Conservation (phyloP, 2,329 filamentous ascomycete species). For the Cladophialophora psammophila region DNA sequence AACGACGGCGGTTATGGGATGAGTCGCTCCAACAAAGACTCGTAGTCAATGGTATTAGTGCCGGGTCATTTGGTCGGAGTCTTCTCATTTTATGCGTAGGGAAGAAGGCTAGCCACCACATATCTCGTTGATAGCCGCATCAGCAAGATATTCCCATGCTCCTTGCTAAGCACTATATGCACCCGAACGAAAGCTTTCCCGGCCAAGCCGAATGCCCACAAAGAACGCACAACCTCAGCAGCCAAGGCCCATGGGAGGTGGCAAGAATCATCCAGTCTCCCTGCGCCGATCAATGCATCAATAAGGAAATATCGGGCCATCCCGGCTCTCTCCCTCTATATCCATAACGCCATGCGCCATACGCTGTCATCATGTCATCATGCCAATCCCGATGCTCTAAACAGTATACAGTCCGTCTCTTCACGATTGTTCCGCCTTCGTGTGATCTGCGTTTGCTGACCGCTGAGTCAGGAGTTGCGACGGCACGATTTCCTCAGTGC, state of each 20-base stretch:
- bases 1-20: slow-evolving; percentile 11
- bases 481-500: slow-evolving; percentile 10
- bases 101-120: neutral
- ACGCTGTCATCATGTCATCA: slow-evolving; percentile 19
- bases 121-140: neutral
- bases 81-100: neutral
- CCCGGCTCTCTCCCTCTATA: neutral
- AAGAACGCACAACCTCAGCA: neutral
- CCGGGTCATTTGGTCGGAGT: neutral
- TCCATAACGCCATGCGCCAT: slow-evolving; percentile 23
- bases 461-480: neutral
- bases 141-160: neutral
- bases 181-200: neutral
- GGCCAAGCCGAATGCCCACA: neutral
- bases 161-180: neutral
- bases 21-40: neutral
- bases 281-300: neutral
- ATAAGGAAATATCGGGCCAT: neutral
- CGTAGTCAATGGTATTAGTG: neutral
- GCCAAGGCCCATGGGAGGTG: neutral
- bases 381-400: neutral
- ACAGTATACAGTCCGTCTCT: neutral
- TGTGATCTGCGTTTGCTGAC: neutral
- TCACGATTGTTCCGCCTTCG: slow-evolving; percentile 8
- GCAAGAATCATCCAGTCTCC: neutral